Conservation (phyloP, 768 basidiomycete species). For the Suillus occidentalis region DNA sequence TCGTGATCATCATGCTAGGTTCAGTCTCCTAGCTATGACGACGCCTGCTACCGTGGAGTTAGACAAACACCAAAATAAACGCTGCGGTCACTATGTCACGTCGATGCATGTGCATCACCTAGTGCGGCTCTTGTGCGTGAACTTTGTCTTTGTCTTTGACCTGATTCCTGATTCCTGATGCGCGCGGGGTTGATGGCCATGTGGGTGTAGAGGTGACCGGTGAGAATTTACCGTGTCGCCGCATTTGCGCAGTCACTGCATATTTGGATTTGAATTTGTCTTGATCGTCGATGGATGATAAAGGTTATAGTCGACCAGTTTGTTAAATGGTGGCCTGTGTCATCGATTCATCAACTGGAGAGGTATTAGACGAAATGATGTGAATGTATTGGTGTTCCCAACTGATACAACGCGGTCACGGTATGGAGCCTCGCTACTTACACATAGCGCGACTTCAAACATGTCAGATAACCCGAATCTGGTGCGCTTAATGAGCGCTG, state of each 20-base stretch:
- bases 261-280: not conserved
- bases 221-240: not conserved
- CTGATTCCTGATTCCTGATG: not conserved
- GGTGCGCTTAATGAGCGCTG: not conserved
- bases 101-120: not conserved
- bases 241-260: not conserved
- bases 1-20: not conserved
- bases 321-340: too few species aligned
- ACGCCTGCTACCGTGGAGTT: too few species aligned
- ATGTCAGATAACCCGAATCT: not conserved
- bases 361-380: not conserved
- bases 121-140: not conserved
- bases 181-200: not conserved
- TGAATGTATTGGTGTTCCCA: not conserved
- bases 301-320: not conserved
- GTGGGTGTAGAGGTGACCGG: not conserved
- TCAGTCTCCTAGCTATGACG: not conserved
- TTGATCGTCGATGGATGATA: not conserved
- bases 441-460: not conserved
- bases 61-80: not conserved
- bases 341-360: too few species aligned
- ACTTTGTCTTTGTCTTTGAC: not conserved
- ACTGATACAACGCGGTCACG: not conserved
- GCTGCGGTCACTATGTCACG: not conserved
- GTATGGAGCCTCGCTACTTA: not conserved